phyloP scores from a whole-genome alignment of 2,329 filamentous ascomycete species.

The Byssoonygena ceratinophila region DNA sequence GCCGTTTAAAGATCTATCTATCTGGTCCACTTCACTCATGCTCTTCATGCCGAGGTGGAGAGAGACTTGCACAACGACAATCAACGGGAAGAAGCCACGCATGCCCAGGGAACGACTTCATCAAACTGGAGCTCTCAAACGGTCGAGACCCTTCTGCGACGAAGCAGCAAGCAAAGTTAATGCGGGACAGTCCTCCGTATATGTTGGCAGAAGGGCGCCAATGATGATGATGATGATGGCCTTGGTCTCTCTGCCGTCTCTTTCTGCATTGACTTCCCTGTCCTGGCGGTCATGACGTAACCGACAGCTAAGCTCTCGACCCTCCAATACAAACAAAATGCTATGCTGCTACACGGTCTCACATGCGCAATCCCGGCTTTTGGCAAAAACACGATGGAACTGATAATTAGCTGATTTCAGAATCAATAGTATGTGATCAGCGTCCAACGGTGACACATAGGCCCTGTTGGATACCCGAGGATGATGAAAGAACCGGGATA shows the following conservation, averaged over 20 bases:
- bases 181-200: no score
- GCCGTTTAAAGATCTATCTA: no score
- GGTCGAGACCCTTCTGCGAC: neutral
- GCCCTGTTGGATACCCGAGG: neutral
- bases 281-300: constrained; percentile 1
- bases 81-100: neutral
- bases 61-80: neutral
- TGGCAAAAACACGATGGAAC: neutral
- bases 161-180: neutral
- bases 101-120: neutral
- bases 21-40: no score
- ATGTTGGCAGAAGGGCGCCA: neutral
- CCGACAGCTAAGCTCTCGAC: constrained; percentile 1
- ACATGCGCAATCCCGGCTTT: neutral
- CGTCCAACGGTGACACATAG: neutral
- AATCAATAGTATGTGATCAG: neutral
- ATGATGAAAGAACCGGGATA: neutral
- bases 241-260: neutral
- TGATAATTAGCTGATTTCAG: neutral
- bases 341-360: neutral
- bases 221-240: neutral
- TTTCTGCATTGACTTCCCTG: constrained; percentile 3
- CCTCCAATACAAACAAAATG: neutral
- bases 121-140: neutral
- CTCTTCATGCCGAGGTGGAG: neutral